phyloP scores from a whole-genome alignment of 73 alveolate species.

The Blepharisma japonicum region DNA sequence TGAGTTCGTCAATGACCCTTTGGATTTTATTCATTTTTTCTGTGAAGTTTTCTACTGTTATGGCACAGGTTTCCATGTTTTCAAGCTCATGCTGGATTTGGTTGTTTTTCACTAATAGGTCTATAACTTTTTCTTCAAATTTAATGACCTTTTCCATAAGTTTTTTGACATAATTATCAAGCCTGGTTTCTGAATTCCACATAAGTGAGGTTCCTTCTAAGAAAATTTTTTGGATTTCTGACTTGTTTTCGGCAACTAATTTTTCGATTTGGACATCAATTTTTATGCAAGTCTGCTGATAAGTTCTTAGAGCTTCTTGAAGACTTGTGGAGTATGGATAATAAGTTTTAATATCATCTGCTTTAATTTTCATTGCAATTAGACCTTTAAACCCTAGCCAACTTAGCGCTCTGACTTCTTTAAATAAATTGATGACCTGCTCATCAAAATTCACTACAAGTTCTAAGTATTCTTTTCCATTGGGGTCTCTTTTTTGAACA shows the following conservation, averaged over 20 bases:
- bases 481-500: constrained; percentile 35
- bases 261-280: constrained; percentile 63
- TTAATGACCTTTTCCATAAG: constrained; percentile 63
- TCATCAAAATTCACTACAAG: constrained; percentile 89
- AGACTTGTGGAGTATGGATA: constrained; percentile 74
- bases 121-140: constrained; percentile 79
- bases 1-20: constrained; percentile 50
- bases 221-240: constrained; percentile 51
- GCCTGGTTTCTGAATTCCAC: constrained; percentile 74
- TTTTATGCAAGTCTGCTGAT: constrained; percentile 63
- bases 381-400: constrained; percentile 48
- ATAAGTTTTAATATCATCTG: constrained; percentile 56
- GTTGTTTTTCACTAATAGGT: constrained; percentile 50
- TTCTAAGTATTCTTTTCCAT: constrained; percentile 54
- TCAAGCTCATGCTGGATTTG: constrained; percentile 55
- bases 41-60: constrained; percentile 15
- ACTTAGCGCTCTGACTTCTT: constrained; percentile 66
- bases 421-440: constrained; percentile 80
- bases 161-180: constrained; percentile 57
- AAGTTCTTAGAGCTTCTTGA: constrained; percentile 81
- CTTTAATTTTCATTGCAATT: constrained; percentile 44
- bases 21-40: constrained; percentile 26
- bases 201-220: constrained; percentile 52
- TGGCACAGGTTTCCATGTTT: constrained; percentile 33
- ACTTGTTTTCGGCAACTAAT: constrained; percentile 75